Conservation (phyloP, 495 filamentous ascomycete species). For the Elasticomyces elasticus region DNA sequence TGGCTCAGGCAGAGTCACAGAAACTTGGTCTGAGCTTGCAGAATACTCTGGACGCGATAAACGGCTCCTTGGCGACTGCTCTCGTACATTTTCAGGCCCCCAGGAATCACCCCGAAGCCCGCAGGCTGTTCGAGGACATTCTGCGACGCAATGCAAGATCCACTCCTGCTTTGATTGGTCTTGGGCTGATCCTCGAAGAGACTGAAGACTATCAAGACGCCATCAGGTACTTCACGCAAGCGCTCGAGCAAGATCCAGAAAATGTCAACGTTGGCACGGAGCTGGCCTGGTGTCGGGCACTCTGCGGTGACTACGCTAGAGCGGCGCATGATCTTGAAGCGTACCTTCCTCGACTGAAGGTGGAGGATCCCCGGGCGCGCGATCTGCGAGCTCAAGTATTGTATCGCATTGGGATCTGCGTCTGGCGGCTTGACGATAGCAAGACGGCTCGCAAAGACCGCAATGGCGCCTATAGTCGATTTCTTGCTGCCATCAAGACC, state of each 20-base stretch:
- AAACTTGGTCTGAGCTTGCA: slow-evolving; percentile 56
- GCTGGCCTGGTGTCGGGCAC: slow-evolving; percentile 77
- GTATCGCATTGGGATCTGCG: slow-evolving; percentile 78
- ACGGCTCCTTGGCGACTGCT: slow-evolving; percentile 66
- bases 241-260: slow-evolving; percentile 54
- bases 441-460: slow-evolving; percentile 63
- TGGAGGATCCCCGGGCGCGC: slow-evolving; percentile 46
- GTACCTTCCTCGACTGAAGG: slow-evolving; percentile 51
- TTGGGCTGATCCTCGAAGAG: slow-evolving; percentile 84
- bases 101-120: slow-evolving; percentile 80
- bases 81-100: slow-evolving; percentile 82
- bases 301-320: slow-evolving; percentile 60
- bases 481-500: slow-evolving; percentile 71
- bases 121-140: slow-evolving; percentile 66
- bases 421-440: slow-evolving; percentile 74
- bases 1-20: slow-evolving; percentile 47
- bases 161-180: slow-evolving; percentile 72
- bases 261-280: slow-evolving; percentile 74
- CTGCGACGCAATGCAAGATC: slow-evolving; percentile 60
- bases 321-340: slow-evolving; percentile 58
- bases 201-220: slow-evolving; percentile 77
- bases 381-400: slow-evolving; percentile 72
- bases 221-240: slow-evolving; percentile 64
- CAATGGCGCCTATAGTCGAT: slow-evolving; percentile 67
- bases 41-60: slow-evolving; percentile 62